Base-by-base conservation (phyloP, 2,329 filamentous ascomycete genomes). In the Aureobasidium sp. region DNA sequence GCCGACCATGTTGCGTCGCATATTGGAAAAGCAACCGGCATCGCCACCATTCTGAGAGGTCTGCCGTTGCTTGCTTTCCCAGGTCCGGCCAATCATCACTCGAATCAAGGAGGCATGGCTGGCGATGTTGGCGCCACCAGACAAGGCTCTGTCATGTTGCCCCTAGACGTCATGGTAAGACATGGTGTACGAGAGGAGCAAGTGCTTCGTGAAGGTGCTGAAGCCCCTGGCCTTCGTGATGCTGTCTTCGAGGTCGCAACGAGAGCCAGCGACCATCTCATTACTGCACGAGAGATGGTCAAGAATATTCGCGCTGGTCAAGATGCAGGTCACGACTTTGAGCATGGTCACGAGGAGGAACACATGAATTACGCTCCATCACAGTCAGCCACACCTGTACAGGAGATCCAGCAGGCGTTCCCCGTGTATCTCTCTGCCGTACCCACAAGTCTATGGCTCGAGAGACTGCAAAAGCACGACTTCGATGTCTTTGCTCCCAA, bases 1-100 rank as follows among this genome's bases (percentile, higher is more conserved):
- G 85, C 91, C 46, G 94, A 99, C 70, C 94, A 99, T 76, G 80
- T 99, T 20, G 93, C 93, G 9, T 95, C 90, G 61, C 94, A 99
- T 73, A 89, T 97, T 63, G 94, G 94, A 58, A 99, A 99, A 72
- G 92, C 94, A 0, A 88, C 86, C 53, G 94, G 94, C 9, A 97
- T 99, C 61, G 82, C 87, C 2, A 88, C 93, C 1, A 84, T 96
- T 0, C 78, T 99, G n/a, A 83, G 93, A 44, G 93, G 94, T 0
- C 80, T 97, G 12, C 92, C 94, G 0, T 75, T 97, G 2, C 81
- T 97, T n/a, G 92, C 92, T 0, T 90, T 93, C 48, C 88, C 89
- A 0, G 80, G 84, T 0, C 81, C 84, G 3, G 78, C 83, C 23
- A 81, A 82, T 36, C 77, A 83, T 42, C 80, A 84, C 65, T 79